Percentiles rank a stretch among this genome's conserved stretches.
Evolutionary conservation across 1,284 basidiomycete genomes (phyloP).

Genomic region (Ganoderma leucocontextum): DNA sequence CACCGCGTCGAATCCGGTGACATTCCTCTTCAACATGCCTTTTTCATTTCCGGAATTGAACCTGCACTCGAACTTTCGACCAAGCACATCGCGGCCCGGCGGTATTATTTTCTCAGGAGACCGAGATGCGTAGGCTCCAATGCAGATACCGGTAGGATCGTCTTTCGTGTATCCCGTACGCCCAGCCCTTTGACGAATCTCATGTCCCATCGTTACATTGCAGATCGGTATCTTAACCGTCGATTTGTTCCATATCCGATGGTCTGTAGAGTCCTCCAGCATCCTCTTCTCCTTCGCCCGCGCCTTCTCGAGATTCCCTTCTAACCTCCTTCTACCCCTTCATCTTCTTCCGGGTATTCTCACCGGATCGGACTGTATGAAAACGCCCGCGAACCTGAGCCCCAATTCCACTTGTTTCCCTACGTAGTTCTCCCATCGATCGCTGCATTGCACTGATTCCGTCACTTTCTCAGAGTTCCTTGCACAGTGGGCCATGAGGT

Average conservation of each 20-base stretch:
- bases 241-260: slow-evolving; percentile 20
- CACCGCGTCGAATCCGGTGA: slow-evolving; percentile 20
- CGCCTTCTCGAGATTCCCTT: slow-evolving; percentile 21
- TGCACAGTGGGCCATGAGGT: slow-evolving; percentile 11
- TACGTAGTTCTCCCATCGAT: slow-evolving; percentile 28
- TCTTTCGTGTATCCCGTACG: slow-evolving; percentile 17
- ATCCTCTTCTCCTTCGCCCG: slow-evolving; percentile 18
- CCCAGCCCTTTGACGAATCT: slow-evolving; percentile 21
- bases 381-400: slow-evolving; percentile 18
- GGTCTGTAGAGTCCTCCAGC: slow-evolving; percentile 8
- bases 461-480: neutral
- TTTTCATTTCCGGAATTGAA: slow-evolving; percentile 31
- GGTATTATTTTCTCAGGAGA: slow-evolving; percentile 10
- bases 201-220: slow-evolving; percentile 3
- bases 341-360: slow-evolving; percentile 23
- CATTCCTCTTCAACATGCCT: slow-evolving; percentile 24
- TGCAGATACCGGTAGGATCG: slow-evolving; percentile 28
- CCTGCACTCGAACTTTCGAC: slow-evolving; percentile 26
- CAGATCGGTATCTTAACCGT: slow-evolving; percentile 27
- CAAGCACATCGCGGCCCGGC: slow-evolving; percentile 26
- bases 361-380: slow-evolving; percentile 24
- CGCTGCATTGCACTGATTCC: slow-evolving; percentile 11
- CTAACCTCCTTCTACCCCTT: slow-evolving; percentile 21
- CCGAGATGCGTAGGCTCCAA: slow-evolving; percentile 10
- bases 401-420: slow-evolving; percentile 13